phyloP scores from a whole-genome alignment of 176 grass and related monocot species.

The Echinochloa phyllopogon region DNA sequence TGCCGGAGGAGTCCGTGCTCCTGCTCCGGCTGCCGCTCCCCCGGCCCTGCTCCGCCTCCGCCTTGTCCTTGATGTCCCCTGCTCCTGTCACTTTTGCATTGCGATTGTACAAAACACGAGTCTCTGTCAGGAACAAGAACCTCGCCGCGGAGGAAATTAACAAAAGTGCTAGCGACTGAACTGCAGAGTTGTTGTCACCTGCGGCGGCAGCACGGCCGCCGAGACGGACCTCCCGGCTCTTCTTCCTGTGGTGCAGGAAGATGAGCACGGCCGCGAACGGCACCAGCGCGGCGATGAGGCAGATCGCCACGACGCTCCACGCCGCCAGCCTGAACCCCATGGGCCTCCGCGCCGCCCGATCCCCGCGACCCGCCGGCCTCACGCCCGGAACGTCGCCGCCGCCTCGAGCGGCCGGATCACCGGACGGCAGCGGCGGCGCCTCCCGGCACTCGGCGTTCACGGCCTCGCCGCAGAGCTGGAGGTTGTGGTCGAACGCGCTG shows the following conservation, averaged over 20 bases:
- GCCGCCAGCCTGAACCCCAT: slow-evolving; percentile 28
- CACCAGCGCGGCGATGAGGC: slow-evolving; percentile 52
- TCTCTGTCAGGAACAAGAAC: background rate
- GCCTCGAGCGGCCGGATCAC: background rate
- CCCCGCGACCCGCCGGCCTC: background rate
- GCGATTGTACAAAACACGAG: background rate
- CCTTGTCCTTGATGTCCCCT: slow-evolving; percentile 57
- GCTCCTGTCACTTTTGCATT: slow-evolving; percentile 29
- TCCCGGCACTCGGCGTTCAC: slow-evolving; percentile 42
- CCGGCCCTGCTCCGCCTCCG: slow-evolving; percentile 31
- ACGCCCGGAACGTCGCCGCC: background rate
- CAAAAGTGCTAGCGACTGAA: background rate
- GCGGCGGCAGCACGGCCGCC: slow-evolving; percentile 32
- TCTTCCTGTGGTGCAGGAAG: slow-evolving; percentile 61
- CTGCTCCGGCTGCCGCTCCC: slow-evolving; percentile 53
- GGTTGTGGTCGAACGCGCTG: slow-evolving; percentile 74
- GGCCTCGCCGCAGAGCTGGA: slow-evolving; percentile 65
- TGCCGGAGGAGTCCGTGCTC: slow-evolving; percentile 35
- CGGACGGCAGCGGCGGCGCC: background rate
- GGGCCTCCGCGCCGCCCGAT: background rate
- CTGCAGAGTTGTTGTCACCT: slow-evolving; percentile 43
- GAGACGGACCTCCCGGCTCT: slow-evolving; percentile 52
- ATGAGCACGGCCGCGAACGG: slow-evolving; percentile 57
- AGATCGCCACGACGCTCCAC: slow-evolving; percentile 61
- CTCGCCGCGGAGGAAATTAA: background rate